These are phyloP conservation scores for Alternaria incomplexa DNA, from an alignment of 2,329 filamentous ascomycete species.

Conservation along the genomic window DNA sequence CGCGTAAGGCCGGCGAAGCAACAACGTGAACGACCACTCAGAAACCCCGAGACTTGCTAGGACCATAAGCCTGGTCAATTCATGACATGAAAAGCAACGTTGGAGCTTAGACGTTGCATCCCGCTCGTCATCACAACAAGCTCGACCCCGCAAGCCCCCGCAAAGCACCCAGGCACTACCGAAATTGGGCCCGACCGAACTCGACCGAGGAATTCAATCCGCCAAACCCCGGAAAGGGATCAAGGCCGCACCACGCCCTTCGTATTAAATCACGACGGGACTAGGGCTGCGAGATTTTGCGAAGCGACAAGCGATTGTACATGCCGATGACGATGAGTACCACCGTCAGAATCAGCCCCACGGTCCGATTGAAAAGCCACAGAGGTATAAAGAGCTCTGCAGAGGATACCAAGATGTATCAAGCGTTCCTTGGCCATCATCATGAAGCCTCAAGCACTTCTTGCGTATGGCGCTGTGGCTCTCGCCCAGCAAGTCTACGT, in stretches of 20 bases:
- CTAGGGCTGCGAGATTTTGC: neutral
- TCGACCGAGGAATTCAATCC: neutral
- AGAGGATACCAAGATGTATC: neutral
- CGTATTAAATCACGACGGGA: neutral
- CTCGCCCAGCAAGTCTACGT: constrained; percentile 48
- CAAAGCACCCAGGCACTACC: constrained; percentile 2
- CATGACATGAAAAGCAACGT: neutral
- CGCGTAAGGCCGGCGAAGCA: neutral
- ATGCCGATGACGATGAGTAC: constrained; percentile 1
- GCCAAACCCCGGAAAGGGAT: neutral
- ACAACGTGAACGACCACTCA: neutral
- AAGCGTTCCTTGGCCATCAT: neutral
- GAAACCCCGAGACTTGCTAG: neutral
- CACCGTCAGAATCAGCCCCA: neutral
- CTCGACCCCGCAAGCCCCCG: constrained; percentile 2
- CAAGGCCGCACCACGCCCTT: neutral
- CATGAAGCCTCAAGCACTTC: constrained; percentile 22
- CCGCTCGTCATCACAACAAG: neutral
- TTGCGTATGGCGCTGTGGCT: constrained; percentile 13
- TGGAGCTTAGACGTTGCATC: neutral
- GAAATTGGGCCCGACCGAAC: neutral
- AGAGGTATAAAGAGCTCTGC: neutral
- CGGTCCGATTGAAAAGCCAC: neutral
- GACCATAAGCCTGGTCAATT: neutral
- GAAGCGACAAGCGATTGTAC: neutral